These are phyloP conservation scores for Diaporthe batatas DNA, from an alignment of 2,329 filamentous ascomycete species.

Conservation along the genomic window DNA sequence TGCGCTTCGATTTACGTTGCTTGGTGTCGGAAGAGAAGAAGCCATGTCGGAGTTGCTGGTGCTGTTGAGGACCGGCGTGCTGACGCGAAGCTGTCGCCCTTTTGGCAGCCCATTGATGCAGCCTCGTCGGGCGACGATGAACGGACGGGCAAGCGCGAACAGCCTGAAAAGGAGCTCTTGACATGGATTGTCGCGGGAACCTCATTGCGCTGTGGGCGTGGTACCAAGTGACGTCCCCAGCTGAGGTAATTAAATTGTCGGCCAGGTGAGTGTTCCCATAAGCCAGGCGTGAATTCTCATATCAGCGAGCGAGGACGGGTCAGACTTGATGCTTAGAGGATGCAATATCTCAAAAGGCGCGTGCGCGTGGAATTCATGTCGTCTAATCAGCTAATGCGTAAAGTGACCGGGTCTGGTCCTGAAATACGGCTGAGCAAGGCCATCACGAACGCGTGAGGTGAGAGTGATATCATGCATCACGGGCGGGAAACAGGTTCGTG, in stretches of 20 bases:
- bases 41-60: conserved; percentile 42
- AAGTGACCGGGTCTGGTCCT: neutral
- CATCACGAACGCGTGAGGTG: conserved; percentile 26
- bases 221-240: neutral
- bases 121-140: conserved; percentile 19
- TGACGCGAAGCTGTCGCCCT: conserved; percentile 9
- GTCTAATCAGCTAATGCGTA: neutral
- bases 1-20: conserved; percentile 36
- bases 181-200: conserved; percentile 24
- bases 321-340: neutral
- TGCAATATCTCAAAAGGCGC: neutral
- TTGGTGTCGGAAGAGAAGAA: conserved; percentile 44
- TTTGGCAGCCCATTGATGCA: conserved; percentile 23
- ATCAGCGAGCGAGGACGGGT: conserved; percentile 1
- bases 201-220: conserved; percentile 27
- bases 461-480: conserved; percentile 31
- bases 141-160: conserved; percentile 6
- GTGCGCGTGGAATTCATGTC: neutral
- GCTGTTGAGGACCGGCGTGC: neutral
- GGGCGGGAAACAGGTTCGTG: conserved; percentile 28
- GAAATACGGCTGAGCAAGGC: neutral
- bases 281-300: conserved; percentile 31
- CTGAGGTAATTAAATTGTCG: conserved; percentile 17
- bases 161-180: neutral
- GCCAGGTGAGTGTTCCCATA: conserved; percentile 28